Evolutionary conservation across 1,284 basidiomycete species (phyloP).

Genomic region (Puccinia novopanici): DNA sequence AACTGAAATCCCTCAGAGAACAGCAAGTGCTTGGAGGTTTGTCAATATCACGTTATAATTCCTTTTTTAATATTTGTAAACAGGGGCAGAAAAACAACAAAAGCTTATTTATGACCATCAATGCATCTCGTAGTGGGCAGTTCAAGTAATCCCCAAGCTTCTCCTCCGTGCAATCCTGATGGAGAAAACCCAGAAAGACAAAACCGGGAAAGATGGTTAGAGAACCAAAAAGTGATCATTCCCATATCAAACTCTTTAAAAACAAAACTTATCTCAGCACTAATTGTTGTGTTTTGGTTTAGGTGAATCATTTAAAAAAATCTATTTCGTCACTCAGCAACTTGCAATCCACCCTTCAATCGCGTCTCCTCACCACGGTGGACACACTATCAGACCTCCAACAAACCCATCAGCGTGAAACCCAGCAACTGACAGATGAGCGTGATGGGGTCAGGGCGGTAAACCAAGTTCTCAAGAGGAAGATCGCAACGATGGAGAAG

Average conservation of each 20-base stretch:
- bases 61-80: background rate
- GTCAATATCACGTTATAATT: background rate
- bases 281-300: background rate
- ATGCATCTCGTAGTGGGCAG: background rate
- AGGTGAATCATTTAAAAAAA: background rate
- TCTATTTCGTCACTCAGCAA: conserved; percentile 5
- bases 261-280: background rate
- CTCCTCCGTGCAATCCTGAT: background rate
- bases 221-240: conserved; percentile 48
- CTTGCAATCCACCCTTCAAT: background rate
- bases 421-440: conserved; percentile 39
- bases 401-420: conserved; percentile 32
- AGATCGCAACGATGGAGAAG: conserved; percentile 38
- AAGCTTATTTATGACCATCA: conserved; percentile 5
- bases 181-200: conserved; percentile 14
- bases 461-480: conserved; percentile 38
- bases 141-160: conserved; percentile 16
- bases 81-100: background rate
- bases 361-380: background rate
- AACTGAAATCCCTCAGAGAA: conserved; percentile 41
- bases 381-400: conserved; percentile 45
- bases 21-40: conserved; percentile 32
- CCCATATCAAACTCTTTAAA: no score
- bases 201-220: conserved; percentile 48
- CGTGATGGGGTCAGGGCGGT: conserved; percentile 44